Percentiles rank a stretch among this genome's conserved stretches.
phyloP scores from a whole-genome alignment of 2,329 filamentous ascomycete species.

The Lecanosticta acicola region DNA sequence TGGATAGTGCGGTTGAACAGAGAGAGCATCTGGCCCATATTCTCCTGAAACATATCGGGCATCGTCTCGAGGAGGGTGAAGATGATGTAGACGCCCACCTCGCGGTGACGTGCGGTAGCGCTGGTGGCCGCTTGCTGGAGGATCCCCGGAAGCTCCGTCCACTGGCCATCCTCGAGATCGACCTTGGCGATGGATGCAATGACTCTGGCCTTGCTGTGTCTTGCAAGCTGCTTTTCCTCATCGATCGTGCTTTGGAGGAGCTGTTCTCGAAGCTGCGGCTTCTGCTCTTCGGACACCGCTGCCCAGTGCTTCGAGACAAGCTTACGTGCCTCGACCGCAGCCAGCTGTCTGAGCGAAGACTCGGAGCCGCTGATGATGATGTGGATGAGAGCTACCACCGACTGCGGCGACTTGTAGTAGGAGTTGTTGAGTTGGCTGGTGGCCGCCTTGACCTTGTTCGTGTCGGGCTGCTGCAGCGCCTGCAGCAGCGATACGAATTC shows the following conservation, averaged over 20 bases:
- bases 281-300: constrained; percentile 66
- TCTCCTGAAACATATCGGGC: constrained; percentile 75
- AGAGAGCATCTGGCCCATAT: constrained; percentile 71
- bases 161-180: constrained; percentile 82
- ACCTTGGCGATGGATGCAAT: constrained; percentile 80
- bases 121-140: constrained; percentile 75
- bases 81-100: constrained; percentile 88
- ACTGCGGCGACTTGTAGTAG: constrained; percentile 82
- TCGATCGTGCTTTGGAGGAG: constrained; percentile 77
- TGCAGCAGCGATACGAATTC: constrained; percentile 82
- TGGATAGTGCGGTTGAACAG: constrained; percentile 83
- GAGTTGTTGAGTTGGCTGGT: constrained; percentile 87
- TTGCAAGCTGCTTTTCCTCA: constrained; percentile 68
- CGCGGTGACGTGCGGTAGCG: constrained; percentile 69
- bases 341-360: constrained; percentile 73
- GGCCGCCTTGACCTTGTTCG: constrained; percentile 68
- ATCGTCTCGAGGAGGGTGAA: constrained; percentile 87
- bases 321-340: constrained; percentile 81
- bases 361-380: constrained; percentile 73
- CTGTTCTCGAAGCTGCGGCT: constrained; percentile 72
- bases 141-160: constrained; percentile 72
- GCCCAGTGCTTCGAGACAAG: constrained; percentile 83
- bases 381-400: constrained; percentile 80
- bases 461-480: constrained; percentile 83
- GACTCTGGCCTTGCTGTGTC: constrained; percentile 82